Evolutionary conservation across 108 stramenopile genomes (phyloP).

Genomic region (Nitzschia putrida): DNA sequence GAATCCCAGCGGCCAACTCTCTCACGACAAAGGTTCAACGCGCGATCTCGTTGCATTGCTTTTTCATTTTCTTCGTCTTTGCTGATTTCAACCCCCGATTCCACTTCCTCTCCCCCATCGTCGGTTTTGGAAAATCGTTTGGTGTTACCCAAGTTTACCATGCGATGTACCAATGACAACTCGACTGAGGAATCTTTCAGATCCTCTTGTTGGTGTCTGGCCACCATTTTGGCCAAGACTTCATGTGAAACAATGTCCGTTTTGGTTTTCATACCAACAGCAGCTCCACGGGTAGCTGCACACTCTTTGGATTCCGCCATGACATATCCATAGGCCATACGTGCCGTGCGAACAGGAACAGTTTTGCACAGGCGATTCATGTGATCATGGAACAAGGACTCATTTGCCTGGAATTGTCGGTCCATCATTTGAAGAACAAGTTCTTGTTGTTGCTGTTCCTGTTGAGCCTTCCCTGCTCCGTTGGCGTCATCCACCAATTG

Average conservation of each 20-base stretch:
- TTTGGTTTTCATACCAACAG: slow-evolving; percentile 54
- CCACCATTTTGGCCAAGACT: slow-evolving; percentile 52
- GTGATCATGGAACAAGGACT: slow-evolving; percentile 50
- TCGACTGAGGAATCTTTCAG: slow-evolving; percentile 61
- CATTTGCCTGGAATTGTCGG: slow-evolving; percentile 51
- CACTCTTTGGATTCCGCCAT: slow-evolving; percentile 68
- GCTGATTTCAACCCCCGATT: slow-evolving; percentile 38
- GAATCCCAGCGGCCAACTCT: slow-evolving; percentile 78
- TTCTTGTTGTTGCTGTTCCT: slow-evolving; percentile 22
- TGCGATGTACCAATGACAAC: slow-evolving; percentile 59
- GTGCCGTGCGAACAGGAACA: slow-evolving; percentile 59
- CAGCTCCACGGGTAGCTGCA: slow-evolving; percentile 53
- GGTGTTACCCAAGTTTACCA: slow-evolving; percentile 59
- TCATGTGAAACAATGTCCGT: slow-evolving; percentile 54
- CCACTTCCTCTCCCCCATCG: slow-evolving; percentile 33
- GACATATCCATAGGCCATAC: slow-evolving; percentile 78
- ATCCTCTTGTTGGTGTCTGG: slow-evolving; percentile 58
- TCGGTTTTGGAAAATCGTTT: slow-evolving; percentile 38
- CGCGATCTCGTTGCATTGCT: slow-evolving; percentile 27
- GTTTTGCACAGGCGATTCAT: slow-evolving; percentile 62
- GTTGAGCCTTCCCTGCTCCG: not conserved
- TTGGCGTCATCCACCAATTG: slow-evolving; percentile 10
- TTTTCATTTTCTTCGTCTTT: slow-evolving; percentile 20
- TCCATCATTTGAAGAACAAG: slow-evolving; percentile 30
- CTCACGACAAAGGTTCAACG: slow-evolving; percentile 47